Evolutionary conservation across 352 stramenopile species (phyloP).

Genomic region (Pythium sukuiense): DNA sequence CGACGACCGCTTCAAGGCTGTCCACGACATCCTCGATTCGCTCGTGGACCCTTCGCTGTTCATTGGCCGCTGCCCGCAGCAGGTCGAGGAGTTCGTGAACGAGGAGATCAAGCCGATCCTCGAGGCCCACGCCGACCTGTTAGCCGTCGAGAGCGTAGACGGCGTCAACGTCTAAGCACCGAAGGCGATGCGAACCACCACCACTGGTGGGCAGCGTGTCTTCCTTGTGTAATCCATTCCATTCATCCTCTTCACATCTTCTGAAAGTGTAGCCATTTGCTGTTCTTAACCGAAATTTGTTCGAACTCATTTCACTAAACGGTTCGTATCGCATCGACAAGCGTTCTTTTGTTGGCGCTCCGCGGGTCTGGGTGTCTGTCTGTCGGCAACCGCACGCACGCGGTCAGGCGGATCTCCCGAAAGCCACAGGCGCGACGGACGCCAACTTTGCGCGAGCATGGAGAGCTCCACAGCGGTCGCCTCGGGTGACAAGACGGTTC

Average conservation of each 20-base stretch:
- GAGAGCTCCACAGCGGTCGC: slow-evolving; percentile 48
- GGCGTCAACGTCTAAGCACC: slow-evolving; percentile 94
- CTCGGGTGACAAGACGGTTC: slow-evolving; percentile 40
- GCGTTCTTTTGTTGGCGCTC: slow-evolving; percentile 26
- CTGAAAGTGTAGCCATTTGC: slow-evolving; percentile 6
- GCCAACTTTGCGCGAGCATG: slow-evolving; percentile 26
- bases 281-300: not conserved
- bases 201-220: not conserved
- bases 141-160: slow-evolving; percentile 93
- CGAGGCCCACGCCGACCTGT: slow-evolving; percentile 82
- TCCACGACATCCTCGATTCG: slow-evolving; percentile 94
- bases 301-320: not conserved
- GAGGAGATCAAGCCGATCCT: slow-evolving; percentile 95
- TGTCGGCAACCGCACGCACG: slow-evolving; percentile 23
- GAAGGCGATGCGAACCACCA: not conserved
- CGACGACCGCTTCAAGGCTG: slow-evolving; percentile 93
- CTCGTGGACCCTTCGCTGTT: slow-evolving; percentile 97
- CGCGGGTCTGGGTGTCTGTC: slow-evolving; percentile 14
- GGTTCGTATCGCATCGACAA: slow-evolving; percentile 14
- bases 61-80: slow-evolving; percentile 95
- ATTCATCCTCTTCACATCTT: not conserved
- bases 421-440: slow-evolving; percentile 8
- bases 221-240: slow-evolving; percentile 1
- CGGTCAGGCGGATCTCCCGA: slow-evolving; percentile 10
- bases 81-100: slow-evolving; percentile 95